phyloP scores from a whole-genome alignment of 2,329 filamentous ascomycete genomes.

The Aspergillus persii region DNA sequence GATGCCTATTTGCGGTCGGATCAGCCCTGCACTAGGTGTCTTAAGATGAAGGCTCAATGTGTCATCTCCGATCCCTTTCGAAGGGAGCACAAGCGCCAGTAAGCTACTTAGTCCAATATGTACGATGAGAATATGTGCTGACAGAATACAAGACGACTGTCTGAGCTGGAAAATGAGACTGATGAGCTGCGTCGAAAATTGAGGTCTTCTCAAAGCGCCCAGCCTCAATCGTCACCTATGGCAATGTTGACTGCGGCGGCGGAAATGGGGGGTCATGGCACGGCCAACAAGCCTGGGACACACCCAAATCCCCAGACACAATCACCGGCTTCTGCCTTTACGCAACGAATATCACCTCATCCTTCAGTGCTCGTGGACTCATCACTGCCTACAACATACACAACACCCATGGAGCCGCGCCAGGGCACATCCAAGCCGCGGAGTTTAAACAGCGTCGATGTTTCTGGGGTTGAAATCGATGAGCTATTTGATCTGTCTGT shows the following conservation, averaged over 20 bases:
- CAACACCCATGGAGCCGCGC: conserved; percentile 7
- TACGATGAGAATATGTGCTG: neutral
- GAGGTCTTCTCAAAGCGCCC: conserved; percentile 23
- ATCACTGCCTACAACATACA: conserved; percentile 8
- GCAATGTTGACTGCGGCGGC: conserved; percentile 31
- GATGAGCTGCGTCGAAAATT: conserved; percentile 37
- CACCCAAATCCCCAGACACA: conserved; percentile 17
- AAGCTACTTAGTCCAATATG: conserved; percentile 5
- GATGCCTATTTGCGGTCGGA: conserved; percentile 38
- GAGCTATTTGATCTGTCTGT: conserved; percentile 38
- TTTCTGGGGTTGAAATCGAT: conserved; percentile 36
- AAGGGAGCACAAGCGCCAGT: conserved; percentile 44
- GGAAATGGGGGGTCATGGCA: conserved; percentile 27
- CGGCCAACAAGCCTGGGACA: neutral
- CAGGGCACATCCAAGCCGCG: conserved; percentile 28
- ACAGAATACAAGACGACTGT: conserved; percentile 26
- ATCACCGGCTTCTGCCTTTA: conserved; percentile 19
- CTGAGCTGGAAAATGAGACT: conserved; percentile 39
- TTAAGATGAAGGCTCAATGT: conserved; percentile 35
- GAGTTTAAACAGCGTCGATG: conserved; percentile 27
- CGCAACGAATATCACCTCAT: conserved; percentile 20
- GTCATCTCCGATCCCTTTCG: conserved; percentile 44
- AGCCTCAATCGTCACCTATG: conserved; percentile 24
- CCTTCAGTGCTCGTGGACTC: conserved; percentile 17
- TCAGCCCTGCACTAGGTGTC: conserved; percentile 39